Base-by-base conservation (phyloP, 163 green algal species). In the Scenedesmus sp. region DNA sequence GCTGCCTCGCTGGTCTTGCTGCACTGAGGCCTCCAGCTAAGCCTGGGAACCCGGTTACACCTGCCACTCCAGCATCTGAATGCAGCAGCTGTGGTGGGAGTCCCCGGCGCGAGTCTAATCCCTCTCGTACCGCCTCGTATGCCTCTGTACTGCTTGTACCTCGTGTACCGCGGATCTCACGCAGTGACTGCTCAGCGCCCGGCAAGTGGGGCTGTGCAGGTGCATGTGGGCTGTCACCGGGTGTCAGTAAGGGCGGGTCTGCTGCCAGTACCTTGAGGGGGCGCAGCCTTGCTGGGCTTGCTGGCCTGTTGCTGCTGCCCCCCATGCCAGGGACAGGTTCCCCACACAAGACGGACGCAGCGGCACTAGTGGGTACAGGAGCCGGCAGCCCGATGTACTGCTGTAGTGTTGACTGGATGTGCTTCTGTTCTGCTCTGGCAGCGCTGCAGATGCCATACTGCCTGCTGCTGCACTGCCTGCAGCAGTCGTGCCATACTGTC, bases 381-480 rank as follows among this genome's bases (percentile, higher is more conserved):
- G 30, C 15, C n/a, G 33, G n/a, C 81, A 73, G 81, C 26, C 49
- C 46, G 59, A 51, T 37, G n/a, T 65, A 35, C 79, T 33, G 24
- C 79, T 35, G 20, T 59, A 65, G 35, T 18, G 26, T n/a, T 59
- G 79, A 33, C 42, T 59, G 7, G 79, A 59, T 37, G 79, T 37
- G 40, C 65, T 76, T 26, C 65, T 76, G 65, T 76, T 40, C 65
- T 76, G 65, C 65, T 76, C 65, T 18, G 30, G 65, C 30, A 76
- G 65, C 40, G 18, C 65, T 76, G 65, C 65, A 76, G 65, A 76
- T 1, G 12, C 7, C 40, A 4, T 42, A 72, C 7, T n/a, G 35
- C 51, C 82, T 79, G 51, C 51, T 56, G 81, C 49, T 70, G 51
- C 81, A n/a, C n/a, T n/a, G 51, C 51, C 49, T 87, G 82, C 35